Evolutionary conservation across 139 green algal genomes (phyloP), one percentile per base, ranked within the genome.

Genomic region (Coccomyxa sp.): DNA sequence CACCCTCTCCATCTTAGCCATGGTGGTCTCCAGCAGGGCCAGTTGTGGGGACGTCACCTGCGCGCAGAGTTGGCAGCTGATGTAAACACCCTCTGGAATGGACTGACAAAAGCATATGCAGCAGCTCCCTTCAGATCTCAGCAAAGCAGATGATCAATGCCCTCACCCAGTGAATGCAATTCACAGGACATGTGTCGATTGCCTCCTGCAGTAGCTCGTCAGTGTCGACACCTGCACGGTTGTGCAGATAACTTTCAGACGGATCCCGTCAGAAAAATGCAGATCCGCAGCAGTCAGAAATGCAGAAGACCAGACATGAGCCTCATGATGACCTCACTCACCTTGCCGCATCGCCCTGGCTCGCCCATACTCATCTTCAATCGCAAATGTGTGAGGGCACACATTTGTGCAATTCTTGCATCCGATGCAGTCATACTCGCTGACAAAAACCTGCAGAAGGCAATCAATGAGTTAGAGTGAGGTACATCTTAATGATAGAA

Each of bases 1-100:
- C 38, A 86, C 79, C 30, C 87, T 81, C 59, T 91, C 87, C 83
- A 92, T 84, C 15, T 75, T 38, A n/a, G 25, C 45, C 88, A 92
- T 93, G 18, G 80, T 82, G 25, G 86, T 82, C 84, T 93, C 89
- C 76, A 93, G 82, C 68, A 91, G 80, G 30, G 89, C 82, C 58
- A 93, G 84, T 81, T 93, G 88, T 21, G 88, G 77, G 0, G 85
- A 81, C 15, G 82, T 80, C 63, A 86, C 82, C 82, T 81, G 30
- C 59, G 16, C 31, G 71, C 32, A 16, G 71, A 68, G 14, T 18
- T 38, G 31, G 27, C 71, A 51, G 27, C 10, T 30, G 66, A 74
- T 74, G 9, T 74, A 14, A 23, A 74, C 3, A 23, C 21, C 66
- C 10, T 74, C 3, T 10, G 9, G 4, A 23, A 10, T 3, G 23